Base-by-base conservation (phyloP, 2,329 filamentous ascomycete species). In the Fusarium sp. region DNA sequence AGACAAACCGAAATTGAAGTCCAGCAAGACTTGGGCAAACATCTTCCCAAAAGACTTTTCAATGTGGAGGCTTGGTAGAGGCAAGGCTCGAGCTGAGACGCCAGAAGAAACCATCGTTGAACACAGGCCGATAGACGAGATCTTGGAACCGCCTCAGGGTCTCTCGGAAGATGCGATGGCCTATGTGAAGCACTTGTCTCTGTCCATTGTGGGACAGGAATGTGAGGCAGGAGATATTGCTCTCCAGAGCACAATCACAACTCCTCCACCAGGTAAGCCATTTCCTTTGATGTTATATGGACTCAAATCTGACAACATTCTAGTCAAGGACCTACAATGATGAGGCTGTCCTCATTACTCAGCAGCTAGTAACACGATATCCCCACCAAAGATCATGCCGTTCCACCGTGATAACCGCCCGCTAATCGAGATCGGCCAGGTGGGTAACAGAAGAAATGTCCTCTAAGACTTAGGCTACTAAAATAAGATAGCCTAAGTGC, bases 31-130 rank as follows among this genome's bases (percentile, higher is more conserved):
- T 37, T 37, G 34, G 34, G 34, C 34, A n/a, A 3, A 5, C 34
- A 37, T 37, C 34, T 7, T 37, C 4, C 34, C 34, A n/a, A n/a
- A 37, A 10, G 18, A n/a, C 18, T 7, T 37, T 37, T 37, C 34
- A 2, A 37, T n/a, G 34, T 37, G 34, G 34, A 37, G 5, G 18
- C 11, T 37, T 37, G 10, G 34, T 37, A 37, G 34, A n/a, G 5
- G 3, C 5, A n/a, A n/a, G 18, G 0, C 10, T 37, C 34, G n/a
- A n/a, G 5, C 1, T n/a, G 18, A 37, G 18, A 3, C 6, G 5
- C 34, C 34, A 2, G 34, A 37, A 5, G 34, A 37, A 12, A 14
- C 12, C 13, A 14, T 13, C 12, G 13, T 30, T 37, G 34, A 37
- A 12, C 18, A n/a, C 3, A 37, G 2, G 21, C 10, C 49, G 3